Conservation (phyloP, 1,139 yeast species). For the Suhomyces wounanorum region DNA sequence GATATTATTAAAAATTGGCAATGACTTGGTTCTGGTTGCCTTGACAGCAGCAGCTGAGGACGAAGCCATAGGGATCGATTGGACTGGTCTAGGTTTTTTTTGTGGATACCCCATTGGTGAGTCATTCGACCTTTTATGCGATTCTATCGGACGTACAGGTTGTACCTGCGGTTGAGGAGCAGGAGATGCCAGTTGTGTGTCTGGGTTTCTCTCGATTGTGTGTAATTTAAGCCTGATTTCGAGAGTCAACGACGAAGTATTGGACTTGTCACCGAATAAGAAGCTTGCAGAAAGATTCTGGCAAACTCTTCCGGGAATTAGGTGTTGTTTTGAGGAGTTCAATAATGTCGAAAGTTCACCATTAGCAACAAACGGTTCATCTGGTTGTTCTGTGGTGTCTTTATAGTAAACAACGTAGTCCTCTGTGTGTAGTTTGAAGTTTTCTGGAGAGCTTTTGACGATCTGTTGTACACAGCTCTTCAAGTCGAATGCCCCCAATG, state of each 20-base stretch:
- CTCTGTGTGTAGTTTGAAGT: conserved; percentile 45
- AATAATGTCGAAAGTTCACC: conserved; percentile 58
- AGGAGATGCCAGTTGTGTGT: conserved; percentile 18
- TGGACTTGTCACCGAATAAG: conserved; percentile 46
- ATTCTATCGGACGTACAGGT: conserved; percentile 8
- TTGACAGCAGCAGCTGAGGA: conserved; percentile 41
- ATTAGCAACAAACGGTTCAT: conserved; percentile 75
- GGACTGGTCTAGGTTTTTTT: conserved; percentile 10
- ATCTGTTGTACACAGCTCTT: conserved; percentile 54
- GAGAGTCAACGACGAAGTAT: conserved; percentile 54
- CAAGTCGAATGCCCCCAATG: conserved; percentile 59
- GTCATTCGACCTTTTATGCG: conserved; percentile 9
- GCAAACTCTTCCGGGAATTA: conserved; percentile 72
- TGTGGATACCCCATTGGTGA: conserved; percentile 13
- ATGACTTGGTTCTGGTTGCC: conserved; percentile 66
- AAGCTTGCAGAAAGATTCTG: conserved; percentile 61
- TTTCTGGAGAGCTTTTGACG: conserved; percentile 57
- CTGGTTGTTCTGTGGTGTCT: conserved; percentile 70
- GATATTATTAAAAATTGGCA: conserved; percentile 55
- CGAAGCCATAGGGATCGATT: conserved; percentile 6
- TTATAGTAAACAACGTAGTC: conserved; percentile 74
- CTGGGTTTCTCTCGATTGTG: conserved; percentile 29
- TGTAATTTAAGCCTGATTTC: conserved; percentile 66
- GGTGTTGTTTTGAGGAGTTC: conserved; percentile 28
- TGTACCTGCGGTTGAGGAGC: conserved; percentile 4